phyloP scores from a whole-genome alignment of 2,329 filamentous ascomycete genomes.

The Fusarium poae region DNA sequence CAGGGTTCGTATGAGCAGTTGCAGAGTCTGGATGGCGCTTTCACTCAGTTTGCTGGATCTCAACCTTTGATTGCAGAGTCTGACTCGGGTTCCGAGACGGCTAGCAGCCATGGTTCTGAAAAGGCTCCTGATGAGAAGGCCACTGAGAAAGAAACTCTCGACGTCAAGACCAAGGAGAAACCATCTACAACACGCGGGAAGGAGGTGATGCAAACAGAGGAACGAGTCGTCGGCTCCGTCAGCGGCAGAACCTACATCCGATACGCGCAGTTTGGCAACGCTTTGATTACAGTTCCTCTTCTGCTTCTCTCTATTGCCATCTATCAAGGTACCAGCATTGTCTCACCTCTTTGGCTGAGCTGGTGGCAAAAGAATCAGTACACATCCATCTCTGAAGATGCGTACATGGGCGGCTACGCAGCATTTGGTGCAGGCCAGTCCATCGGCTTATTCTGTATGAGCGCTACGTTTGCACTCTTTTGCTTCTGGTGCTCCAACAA shows the following conservation, averaged over 20 bases:
- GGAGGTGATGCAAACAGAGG: conserved; percentile 33
- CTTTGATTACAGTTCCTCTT: conserved; percentile 18
- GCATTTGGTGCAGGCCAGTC: conserved; percentile 27
- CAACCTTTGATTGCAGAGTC: background rate
- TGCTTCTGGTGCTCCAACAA: conserved; percentile 39
- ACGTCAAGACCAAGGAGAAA: background rate
- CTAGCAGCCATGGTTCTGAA: background rate
- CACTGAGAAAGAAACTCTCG: fast-evolving
- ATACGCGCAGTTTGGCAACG: conserved; percentile 31
- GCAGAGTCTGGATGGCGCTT: background rate
- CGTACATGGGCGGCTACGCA: conserved; percentile 33
- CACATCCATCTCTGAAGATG: conserved; percentile 8
- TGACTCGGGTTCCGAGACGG: background rate
- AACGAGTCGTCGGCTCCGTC: conserved; percentile 26
- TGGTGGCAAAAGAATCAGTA: conserved; percentile 35
- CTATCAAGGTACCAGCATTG: conserved; percentile 29
- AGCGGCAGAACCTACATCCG: conserved; percentile 29
- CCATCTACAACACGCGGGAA: conserved; percentile 3
- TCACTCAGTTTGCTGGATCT: conserved; percentile 11
- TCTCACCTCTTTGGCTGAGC: conserved; percentile 30
- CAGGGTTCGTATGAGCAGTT: conserved; percentile 23
- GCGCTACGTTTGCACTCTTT: conserved; percentile 20
- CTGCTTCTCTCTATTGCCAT: conserved; percentile 15
- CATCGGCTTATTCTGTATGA: conserved; percentile 25
- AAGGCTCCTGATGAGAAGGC: fast-evolving